Evolutionary conservation across 2,329 filamentous ascomycete species (phyloP).

Genomic region (Nemania sp.): DNA sequence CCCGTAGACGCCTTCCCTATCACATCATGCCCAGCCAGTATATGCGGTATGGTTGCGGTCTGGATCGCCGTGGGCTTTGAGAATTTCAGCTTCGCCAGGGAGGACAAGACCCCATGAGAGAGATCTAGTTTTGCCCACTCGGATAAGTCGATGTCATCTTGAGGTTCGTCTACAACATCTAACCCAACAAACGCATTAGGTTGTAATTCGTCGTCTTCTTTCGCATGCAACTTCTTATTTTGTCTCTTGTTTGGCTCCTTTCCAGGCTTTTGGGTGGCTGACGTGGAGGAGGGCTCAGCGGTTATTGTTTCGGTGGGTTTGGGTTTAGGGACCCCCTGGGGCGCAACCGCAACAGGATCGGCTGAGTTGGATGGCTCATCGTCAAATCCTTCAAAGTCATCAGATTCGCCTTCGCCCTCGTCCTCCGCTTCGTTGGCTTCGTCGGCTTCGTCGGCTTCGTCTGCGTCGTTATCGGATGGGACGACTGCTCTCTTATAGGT

Average conservation of each 20-base stretch:
- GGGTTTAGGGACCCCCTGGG: constrained; percentile 13
- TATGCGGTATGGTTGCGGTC: constrained; percentile 75
- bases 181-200: constrained; percentile 61
- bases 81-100: constrained; percentile 81
- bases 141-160: constrained; percentile 71
- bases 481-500: constrained; percentile 32
- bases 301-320: constrained; percentile 31
- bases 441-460: constrained; percentile 20
- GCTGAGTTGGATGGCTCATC: constrained; percentile 46
- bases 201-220: constrained; percentile 48
- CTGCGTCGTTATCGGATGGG: constrained; percentile 14
- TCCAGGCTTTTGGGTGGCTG: constrained; percentile 33
- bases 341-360: constrained; percentile 34
- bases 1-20: constrained; percentile 96
- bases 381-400: constrained; percentile 68
- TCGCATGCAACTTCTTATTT: constrained; percentile 40
- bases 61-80: constrained; percentile 83
- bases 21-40: constrained; percentile 83
- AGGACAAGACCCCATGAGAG: constrained; percentile 70
- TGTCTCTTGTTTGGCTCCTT: constrained; percentile 32
- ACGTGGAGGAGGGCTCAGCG: constrained; percentile 23
- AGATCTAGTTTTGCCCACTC: constrained; percentile 78
- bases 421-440: background rate
- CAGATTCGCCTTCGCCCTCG: background rate
- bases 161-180: constrained; percentile 55